Percentiles rank a stretch among this genome's conserved stretches.
phyloP scores from a whole-genome alignment of 768 basidiomycete genomes.

The Trichaptum fuscoviolaceum region DNA sequence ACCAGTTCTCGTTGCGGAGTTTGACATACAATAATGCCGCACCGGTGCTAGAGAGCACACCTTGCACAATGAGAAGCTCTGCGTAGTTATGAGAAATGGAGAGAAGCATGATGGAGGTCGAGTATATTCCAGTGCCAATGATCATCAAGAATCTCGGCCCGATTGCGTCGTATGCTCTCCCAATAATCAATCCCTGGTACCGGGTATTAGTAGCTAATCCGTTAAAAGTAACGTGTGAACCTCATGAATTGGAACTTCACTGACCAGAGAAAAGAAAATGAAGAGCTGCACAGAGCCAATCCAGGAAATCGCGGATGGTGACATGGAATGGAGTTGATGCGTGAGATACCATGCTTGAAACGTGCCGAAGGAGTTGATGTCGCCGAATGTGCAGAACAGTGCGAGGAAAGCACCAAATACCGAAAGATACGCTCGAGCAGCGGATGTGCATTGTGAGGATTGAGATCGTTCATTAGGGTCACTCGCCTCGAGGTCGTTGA shows the following conservation, averaged over 20 bases:
- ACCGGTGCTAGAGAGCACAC: conserved; percentile 48
- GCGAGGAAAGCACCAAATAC: conserved; percentile 63
- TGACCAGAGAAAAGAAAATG: conserved; percentile 64
- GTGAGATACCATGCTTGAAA: conserved; percentile 63
- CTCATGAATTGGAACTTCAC: conserved; percentile 17
- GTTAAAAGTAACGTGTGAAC: neutral
- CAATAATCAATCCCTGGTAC: conserved; percentile 56
- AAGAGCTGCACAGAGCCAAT: conserved; percentile 67
- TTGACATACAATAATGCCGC: neutral
- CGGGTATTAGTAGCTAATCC: conserved; percentile 5
- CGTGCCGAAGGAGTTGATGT: conserved; percentile 67
- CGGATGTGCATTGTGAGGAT: conserved; percentile 21
- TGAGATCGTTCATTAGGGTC: conserved; percentile 14
- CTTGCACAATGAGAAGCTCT: conserved; percentile 59
- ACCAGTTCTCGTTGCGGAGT: neutral
- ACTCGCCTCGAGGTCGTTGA: conserved; percentile 20
- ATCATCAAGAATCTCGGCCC: conserved; percentile 53
- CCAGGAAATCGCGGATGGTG: conserved; percentile 60
- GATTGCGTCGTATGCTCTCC: conserved; percentile 52
- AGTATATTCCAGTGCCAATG: conserved; percentile 43
- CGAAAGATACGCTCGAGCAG: conserved; percentile 35
- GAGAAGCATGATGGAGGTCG: conserved; percentile 52
- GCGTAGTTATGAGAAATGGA: conserved; percentile 54
- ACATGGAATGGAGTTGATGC: conserved; percentile 48
- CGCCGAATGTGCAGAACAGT: conserved; percentile 66